Conservation (phyloP, 2,329 filamentous ascomycete genomes). For the Cladophialophora bantiana region DNA sequence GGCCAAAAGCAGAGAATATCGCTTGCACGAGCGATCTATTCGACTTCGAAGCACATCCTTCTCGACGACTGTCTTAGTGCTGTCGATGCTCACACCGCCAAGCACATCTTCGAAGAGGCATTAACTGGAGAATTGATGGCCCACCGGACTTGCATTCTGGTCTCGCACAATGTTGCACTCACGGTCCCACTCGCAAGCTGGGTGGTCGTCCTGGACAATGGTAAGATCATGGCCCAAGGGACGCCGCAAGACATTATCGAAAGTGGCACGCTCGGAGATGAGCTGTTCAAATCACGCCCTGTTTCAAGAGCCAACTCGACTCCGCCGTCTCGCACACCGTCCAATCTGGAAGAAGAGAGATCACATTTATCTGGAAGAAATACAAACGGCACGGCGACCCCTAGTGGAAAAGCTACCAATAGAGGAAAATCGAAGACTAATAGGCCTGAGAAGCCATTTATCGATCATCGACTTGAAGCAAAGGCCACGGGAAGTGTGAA, state of each 20-base stretch:
- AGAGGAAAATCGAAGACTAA: slow-evolving; percentile 51
- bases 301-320: slow-evolving; percentile 74
- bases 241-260: slow-evolving; percentile 77
- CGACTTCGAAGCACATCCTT: slow-evolving; percentile 86
- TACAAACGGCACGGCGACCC: slow-evolving; percentile 41
- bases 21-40: slow-evolving; percentile 95
- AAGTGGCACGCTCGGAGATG: slow-evolving; percentile 88
- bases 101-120: slow-evolving; percentile 96
- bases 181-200: slow-evolving; percentile 81
- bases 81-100: slow-evolving; percentile 95
- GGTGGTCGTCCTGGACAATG: slow-evolving; percentile 87
- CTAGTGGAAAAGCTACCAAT: slow-evolving; percentile 36
- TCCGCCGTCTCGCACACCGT: slow-evolving; percentile 78
- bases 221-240: slow-evolving; percentile 79
- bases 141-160: slow-evolving; percentile 87
- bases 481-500: slow-evolving; percentile 90
- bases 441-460: slow-evolving; percentile 47
- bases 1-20: slow-evolving; percentile 98
- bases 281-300: slow-evolving; percentile 76
- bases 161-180: slow-evolving; percentile 93
- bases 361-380: slow-evolving; percentile 61
- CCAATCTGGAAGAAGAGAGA: slow-evolving; percentile 72
- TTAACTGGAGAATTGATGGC: slow-evolving; percentile 89
- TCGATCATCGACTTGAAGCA: slow-evolving; percentile 67
- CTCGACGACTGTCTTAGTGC: slow-evolving; percentile 96